A percentile compares a stretch with the other conserved stretches of the same genome.
Evolutionary conservation across 2,329 filamentous ascomycete genomes (phyloP).

Genomic region (Leptographium flavum): DNA sequence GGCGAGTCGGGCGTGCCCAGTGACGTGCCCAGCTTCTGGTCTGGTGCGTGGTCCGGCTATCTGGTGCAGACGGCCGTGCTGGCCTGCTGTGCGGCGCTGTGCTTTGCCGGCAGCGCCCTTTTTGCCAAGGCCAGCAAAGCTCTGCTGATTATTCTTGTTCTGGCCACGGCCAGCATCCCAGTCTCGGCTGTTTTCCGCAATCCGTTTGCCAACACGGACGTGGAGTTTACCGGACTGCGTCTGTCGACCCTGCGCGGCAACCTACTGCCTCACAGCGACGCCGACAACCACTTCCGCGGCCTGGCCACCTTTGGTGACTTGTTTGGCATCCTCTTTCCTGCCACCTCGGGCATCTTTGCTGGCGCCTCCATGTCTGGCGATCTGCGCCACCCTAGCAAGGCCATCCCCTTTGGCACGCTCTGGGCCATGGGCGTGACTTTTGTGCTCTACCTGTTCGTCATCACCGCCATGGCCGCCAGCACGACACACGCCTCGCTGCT

Average conservation of each 20-base stretch:
- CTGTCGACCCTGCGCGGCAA: constrained; percentile 59
- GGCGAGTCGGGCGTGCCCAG: too few relatives aligned
- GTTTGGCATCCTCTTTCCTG: constrained; percentile 76
- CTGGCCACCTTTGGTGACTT: constrained; percentile 63
- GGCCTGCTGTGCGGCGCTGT: constrained; percentile 57
- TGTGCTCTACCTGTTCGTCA: constrained; percentile 59
- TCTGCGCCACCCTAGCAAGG: constrained; percentile 65
- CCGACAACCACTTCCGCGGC: constrained; percentile 41
- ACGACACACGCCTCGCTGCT: constrained; percentile 63
- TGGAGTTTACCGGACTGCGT: constrained; percentile 69
- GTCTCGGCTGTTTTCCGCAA: constrained; percentile 54
- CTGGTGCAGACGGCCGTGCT: constrained; percentile 60
- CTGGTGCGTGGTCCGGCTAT: constrained; percentile 72
- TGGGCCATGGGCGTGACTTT: constrained; percentile 67
- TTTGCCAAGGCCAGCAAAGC: constrained; percentile 72
- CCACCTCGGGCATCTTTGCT: constrained; percentile 47
- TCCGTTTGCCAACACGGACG: constrained; percentile 53
- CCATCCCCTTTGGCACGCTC: constrained; percentile 73
- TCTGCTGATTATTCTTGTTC: constrained; percentile 52
- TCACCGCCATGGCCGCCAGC: constrained; percentile 63
- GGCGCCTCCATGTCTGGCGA: constrained; percentile 89
- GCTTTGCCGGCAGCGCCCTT: constrained; percentile 63
- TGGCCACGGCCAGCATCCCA: constrained; percentile 70
- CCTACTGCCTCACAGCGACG: constrained; percentile 49
- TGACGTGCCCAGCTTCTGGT: too few relatives aligned